These are phyloP conservation scores for Zhuliangozyma parablackwelliae DNA, from an alignment of 1,139 yeast species.

Conservation along the genomic window DNA sequence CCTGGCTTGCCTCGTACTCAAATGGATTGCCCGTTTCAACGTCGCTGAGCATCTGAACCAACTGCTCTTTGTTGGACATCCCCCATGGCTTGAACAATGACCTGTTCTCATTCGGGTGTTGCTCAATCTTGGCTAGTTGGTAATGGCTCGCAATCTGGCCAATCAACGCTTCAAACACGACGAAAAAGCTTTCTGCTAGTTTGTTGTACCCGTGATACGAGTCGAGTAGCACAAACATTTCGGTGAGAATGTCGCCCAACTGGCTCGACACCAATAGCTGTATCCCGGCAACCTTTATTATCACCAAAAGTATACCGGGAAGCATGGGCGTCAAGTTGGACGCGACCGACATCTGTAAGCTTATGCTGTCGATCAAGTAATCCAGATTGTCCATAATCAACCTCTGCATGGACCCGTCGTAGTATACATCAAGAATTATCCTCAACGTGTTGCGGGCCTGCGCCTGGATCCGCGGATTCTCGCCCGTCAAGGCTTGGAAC, in stretches of 20 bases:
- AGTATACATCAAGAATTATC: conserved; percentile 49
- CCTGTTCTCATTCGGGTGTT: conserved; percentile 8
- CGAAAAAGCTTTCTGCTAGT: conserved; percentile 70
- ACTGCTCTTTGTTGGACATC: conserved; percentile 32
- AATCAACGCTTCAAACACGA: conserved; percentile 63
- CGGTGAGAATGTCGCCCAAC: conserved; percentile 66
- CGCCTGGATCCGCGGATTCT: conserved; percentile 24
- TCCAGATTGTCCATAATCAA: conserved; percentile 69
- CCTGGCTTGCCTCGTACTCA: conserved; percentile 13
- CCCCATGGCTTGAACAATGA: conserved; percentile 54
- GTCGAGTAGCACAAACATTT: conserved; percentile 75
- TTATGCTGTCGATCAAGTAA: conserved; percentile 72
- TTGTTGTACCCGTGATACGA: conserved; percentile 76
- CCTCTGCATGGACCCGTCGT: conserved; percentile 50
- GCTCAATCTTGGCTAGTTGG: conserved; percentile 4
- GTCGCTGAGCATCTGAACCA: conserved; percentile 37
- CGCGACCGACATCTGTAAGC: conserved; percentile 63
- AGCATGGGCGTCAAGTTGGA: conserved; percentile 65
- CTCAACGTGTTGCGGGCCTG: conserved; percentile 26
- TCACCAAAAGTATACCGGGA: conserved; percentile 62
- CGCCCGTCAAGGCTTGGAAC: conserved; percentile 31
- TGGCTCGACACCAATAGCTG: conserved; percentile 51
- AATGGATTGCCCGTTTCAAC: conserved; percentile 24
- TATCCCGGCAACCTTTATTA: conserved; percentile 67
- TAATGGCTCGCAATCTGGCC: conserved; percentile 47